These are phyloP conservation scores for Trifolium subterraneum DNA, from an alignment of 306 rosid species.

Conservation along the genomic window DNA sequence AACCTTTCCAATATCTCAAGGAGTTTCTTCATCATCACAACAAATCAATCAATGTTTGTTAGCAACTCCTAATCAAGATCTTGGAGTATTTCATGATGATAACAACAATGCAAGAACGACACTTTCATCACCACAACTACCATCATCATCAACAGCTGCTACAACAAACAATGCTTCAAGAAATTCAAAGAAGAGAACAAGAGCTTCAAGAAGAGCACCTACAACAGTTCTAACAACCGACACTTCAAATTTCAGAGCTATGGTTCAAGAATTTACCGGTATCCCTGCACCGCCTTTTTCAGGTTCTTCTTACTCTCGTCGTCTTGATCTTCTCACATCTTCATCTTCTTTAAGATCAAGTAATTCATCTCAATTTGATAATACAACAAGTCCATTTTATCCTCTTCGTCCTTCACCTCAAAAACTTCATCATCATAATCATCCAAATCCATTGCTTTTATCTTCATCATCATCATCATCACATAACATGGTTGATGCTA, in stretches of 20 bases:
- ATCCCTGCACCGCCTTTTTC: conserved; percentile 90
- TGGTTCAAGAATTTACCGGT: conserved; percentile 98
- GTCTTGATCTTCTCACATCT: conserved; percentile 70
- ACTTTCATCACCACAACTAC: background rate
- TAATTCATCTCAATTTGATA: conserved; percentile 37
- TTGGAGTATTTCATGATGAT: background rate
- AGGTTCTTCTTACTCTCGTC: conserved; percentile 58
- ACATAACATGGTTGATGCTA: conserved; percentile 46
- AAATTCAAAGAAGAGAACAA: conserved; percentile 76
- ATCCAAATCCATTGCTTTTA: conserved; percentile 26
- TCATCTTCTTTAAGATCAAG: conserved; percentile 48
- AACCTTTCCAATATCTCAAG: conserved; percentile 35
- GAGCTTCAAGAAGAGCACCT: conserved; percentile 91
- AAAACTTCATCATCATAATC: conserved; percentile 45
- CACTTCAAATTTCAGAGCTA: conserved; percentile 89
- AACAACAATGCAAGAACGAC: conserved; percentile 11
- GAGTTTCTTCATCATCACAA: conserved; percentile 14
- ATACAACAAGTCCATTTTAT: conserved; percentile 38
- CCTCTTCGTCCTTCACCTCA: conserved; percentile 70
- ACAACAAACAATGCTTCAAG: conserved; percentile 41
- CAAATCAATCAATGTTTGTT: conserved; percentile 35
- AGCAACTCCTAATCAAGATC: conserved; percentile 14
- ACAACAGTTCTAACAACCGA: conserved; percentile 93
- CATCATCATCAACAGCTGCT: background rate
- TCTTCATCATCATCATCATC: conserved; percentile 28